Conservation (phyloP, 306 rosid species). For the Cercis canadensis region DNA sequence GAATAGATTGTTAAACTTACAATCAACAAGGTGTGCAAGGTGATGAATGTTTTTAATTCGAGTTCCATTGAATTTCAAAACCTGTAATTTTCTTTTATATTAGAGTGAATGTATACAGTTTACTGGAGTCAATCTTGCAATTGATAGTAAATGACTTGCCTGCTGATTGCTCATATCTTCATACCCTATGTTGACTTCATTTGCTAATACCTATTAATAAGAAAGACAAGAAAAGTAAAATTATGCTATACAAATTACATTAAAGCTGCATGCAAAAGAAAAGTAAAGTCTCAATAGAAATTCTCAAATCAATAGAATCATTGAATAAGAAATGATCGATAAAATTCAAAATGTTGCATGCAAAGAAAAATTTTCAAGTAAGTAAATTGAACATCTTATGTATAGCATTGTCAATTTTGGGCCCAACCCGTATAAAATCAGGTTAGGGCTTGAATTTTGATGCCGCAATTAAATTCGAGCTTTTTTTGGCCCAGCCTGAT, state of each 20-base stretch:
- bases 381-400: no score
- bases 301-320: constrained; percentile 3
- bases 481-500: no score
- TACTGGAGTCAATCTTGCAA: constrained; percentile 5
- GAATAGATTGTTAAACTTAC: constrained; percentile 54
- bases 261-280: no score
- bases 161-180: constrained; percentile 97
- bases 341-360: constrained; percentile 4
- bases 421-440: no score
- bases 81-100: constrained; percentile 55
- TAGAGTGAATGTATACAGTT: not conserved
- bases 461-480: no score
- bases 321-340: constrained; percentile 17
- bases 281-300: constrained; percentile 6
- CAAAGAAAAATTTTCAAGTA: constrained; percentile 18
- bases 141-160: constrained; percentile 53
- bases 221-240: constrained; percentile 21
- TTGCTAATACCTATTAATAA: constrained; percentile 74
- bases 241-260: not conserved
- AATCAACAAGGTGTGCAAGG: constrained; percentile 86
- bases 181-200: constrained; percentile 89
- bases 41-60: constrained; percentile 82
- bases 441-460: no score
- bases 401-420: no score
- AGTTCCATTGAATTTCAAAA: constrained; percentile 80